Base-by-base conservation (phyloP, 148 eudicot genomes). In the Rhododendron molle region DNA sequence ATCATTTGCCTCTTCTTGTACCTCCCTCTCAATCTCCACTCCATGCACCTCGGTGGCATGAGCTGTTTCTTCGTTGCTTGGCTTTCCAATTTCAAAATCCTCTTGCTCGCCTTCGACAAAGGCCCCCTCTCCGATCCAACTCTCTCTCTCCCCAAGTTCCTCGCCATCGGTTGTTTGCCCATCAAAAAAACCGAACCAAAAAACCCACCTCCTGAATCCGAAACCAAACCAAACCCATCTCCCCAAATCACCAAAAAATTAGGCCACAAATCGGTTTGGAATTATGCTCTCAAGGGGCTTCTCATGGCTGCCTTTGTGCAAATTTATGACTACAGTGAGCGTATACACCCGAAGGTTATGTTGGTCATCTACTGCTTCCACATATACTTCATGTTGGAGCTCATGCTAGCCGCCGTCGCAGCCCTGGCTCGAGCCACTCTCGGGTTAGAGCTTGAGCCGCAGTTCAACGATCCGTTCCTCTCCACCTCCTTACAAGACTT, bases 401-500 rank as follows among this genome's bases (percentile, higher is more conserved):
- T 92, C 3, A 72, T 89, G 18, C 69, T 90, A 11, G 91, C 89
- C 1, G 15, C 40, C 9, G 50, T 89, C 18, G 92, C 93, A 8
- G 83, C 87, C 74, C n/a, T 85, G 49, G 86, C 88, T 5, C 90
- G 85, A 16, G 69, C 62, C 72, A 82, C 88, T 1, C 73, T 91
- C 4, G 90, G 89, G 10, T 65, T 88, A 1, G 91, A 93, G 67
- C 49, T 93, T n/a, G 92, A 89, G 76, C 88, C 92, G 2, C 96
- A 91, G 84, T 93, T 92, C 83, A 67, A 93, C 83, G 89, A 93
- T 20, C 96, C 96, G 7, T 89, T 86, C 58, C 87, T 90, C n/a
- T 85, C 96, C 32, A 90, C 93, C 12, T 93, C 96, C 0, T 83
- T 93, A 1, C 94, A 90, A 73, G 94, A 93, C 80, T 93, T 91